Percentiles rank a stretch among this genome's conserved stretches.
Evolutionary conservation across 345 rosid species (phyloP).

Genomic region (Hypericum androsaemum): DNA sequence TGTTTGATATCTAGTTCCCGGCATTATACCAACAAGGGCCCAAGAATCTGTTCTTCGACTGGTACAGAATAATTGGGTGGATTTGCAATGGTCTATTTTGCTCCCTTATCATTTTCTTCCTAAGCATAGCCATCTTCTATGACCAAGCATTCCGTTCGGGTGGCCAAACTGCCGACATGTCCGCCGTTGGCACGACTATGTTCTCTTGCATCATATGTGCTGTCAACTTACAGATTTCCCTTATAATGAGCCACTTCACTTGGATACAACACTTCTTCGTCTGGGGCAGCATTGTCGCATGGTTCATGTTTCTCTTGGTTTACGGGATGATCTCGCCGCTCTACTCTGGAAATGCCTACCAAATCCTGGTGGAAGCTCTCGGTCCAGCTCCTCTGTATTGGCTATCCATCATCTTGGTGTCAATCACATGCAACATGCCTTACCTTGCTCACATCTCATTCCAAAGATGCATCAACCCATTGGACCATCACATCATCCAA

Average conservation of each 20-base stretch:
- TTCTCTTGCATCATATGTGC: slow-evolving; percentile 92
- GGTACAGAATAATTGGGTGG: slow-evolving; percentile 88
- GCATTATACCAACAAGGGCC: slow-evolving; percentile 95
- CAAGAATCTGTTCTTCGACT: slow-evolving; percentile 76
- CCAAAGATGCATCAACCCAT: slow-evolving; percentile 67
- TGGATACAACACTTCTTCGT: slow-evolving; percentile 89
- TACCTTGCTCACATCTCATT: slow-evolving; percentile 55
- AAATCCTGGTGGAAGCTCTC: slow-evolving; percentile 64
- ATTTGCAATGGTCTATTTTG: slow-evolving; percentile 79
- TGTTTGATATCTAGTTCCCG: slow-evolving; percentile 58
- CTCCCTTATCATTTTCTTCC: slow-evolving; percentile 64
- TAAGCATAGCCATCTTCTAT: slow-evolving; percentile 51
- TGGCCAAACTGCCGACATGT: slow-evolving; percentile 90
- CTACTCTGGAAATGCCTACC: slow-evolving; percentile 50
- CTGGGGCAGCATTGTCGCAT: slow-evolving; percentile 77
- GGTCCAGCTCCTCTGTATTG: slow-evolving; percentile 77
- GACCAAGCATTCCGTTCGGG: slow-evolving; percentile 58
- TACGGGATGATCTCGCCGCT: slow-evolving; percentile 56
- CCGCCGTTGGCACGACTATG: slow-evolving; percentile 78
- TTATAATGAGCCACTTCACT: slow-evolving; percentile 87
- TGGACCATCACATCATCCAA: slow-evolving; percentile 96
- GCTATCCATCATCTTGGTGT: slow-evolving; percentile 59
- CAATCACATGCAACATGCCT: slow-evolving; percentile 50
- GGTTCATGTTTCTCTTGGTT: slow-evolving; percentile 68
- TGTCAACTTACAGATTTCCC: slow-evolving; percentile 82